Evolutionary conservation across 179 eudicot species (phyloP), one percentile per base, ranked within the genome.

Genomic region (Amaranthus tricolor): DNA sequence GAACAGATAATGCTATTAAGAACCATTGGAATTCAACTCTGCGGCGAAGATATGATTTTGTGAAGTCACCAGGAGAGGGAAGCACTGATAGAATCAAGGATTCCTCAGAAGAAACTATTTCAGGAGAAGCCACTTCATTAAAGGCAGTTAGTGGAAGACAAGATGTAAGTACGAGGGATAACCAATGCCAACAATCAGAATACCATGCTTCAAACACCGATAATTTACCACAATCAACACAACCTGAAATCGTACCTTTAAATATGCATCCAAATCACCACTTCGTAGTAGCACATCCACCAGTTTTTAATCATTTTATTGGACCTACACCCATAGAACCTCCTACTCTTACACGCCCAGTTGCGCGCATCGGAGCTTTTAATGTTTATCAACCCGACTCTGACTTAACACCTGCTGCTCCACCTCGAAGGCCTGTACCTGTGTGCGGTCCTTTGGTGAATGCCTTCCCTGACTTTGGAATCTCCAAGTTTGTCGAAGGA

Each of bases 11-110:
- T 74, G 90, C 96, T 66, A 90, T 93, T 64, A 91, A 93, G 78
- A 93, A 93, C 75, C 98, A 93, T 73, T 93, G 98, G 98, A 93
- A 93, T 81, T 89, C 98, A 78, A 89, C 96, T 64, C 77, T 93
- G 73, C 83, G 87, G 58, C 90, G 96, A 5, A 89, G 84, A 80
- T 75, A 43, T 77, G 83, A 77, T 58, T 64, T 82, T 76, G 56
- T 55, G 60, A 84, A 69, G 74, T 56, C 71, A 19, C 62, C 78
- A 24, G 86, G 78, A 40, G 83, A 89, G 61, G 72, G 76, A 51
- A 80, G 82, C 82, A 73, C 66, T 52, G 83, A 86, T 61, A 79
- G 71, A 66, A 78, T 77, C 65, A 86, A 81, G 78, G 86, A 89
- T 53, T 88, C 93, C 53, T 85, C 89, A n/a, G 91, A 88, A 78